Evolutionary conservation across 805 yeast genomes (phyloP).

Genomic region (Yarrowia phangngaensis): DNA sequence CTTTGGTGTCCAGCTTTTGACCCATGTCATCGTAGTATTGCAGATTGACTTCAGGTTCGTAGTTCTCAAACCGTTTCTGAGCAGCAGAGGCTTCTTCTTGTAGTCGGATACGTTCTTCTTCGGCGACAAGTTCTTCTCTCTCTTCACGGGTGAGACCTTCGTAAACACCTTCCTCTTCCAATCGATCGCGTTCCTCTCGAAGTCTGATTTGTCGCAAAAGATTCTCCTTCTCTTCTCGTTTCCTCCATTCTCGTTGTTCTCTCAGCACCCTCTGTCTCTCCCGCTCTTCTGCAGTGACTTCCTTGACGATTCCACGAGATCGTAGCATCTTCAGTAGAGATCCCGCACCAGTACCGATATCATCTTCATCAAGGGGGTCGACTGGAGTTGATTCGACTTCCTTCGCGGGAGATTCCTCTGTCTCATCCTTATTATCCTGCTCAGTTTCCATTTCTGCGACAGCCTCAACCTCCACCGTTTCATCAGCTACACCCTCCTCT

Average conservation of each 20-base stretch:
- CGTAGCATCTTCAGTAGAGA: constrained; percentile 41
- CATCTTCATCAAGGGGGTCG: constrained; percentile 19
- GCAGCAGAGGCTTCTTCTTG: constrained; percentile 38
- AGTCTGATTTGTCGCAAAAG: constrained; percentile 32
- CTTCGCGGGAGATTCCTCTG: no score
- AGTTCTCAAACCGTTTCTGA: constrained; percentile 39
- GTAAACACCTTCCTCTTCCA: constrained; percentile 22
- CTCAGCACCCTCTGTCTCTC: constrained; percentile 31
- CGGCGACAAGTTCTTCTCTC: constrained; percentile 37
- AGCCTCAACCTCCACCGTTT: neutral
- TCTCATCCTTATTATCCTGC: no score
- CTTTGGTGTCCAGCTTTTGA: constrained; percentile 52
- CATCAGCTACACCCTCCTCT: constrained; percentile 18
- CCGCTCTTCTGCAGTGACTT: constrained; percentile 31
- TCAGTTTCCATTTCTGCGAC: constrained; percentile 3
- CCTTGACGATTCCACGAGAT: constrained; percentile 35
- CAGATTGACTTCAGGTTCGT: constrained; percentile 47
- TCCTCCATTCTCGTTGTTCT: constrained; percentile 32
- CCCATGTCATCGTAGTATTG: constrained; percentile 66
- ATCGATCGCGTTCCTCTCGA: constrained; percentile 31
- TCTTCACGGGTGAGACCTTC: constrained; percentile 37
- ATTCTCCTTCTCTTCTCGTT: constrained; percentile 30
- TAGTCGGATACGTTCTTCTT: constrained; percentile 34
- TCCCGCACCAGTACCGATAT: constrained; percentile 31
- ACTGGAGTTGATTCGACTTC: neutral